Evolutionary conservation across 305 asterid genomes (phyloP).

Genomic region (Vinca major): DNA sequence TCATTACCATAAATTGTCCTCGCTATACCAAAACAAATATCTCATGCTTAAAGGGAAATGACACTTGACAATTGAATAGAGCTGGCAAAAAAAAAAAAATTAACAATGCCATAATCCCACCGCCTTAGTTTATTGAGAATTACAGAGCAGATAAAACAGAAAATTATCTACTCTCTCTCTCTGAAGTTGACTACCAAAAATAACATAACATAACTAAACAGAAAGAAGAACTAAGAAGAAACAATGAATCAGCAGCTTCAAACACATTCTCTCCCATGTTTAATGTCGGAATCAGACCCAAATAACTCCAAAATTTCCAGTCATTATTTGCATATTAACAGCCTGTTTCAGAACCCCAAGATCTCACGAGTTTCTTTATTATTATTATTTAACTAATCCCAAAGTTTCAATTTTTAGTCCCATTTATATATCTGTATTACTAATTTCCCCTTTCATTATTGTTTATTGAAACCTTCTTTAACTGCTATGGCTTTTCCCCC

Average conservation of each 20-base stretch:
- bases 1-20: too few species aligned
- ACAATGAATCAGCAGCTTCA: conserved; percentile 19
- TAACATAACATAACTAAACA: conserved; percentile 9
- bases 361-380: conserved; percentile 47
- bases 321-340: conserved; percentile 34
- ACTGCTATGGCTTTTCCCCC: conserved; percentile 14
- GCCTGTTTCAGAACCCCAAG: conserved; percentile 63
- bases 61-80: neutral
- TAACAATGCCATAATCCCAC: neutral
- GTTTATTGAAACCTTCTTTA: conserved; percentile 9
- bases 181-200: conserved; percentile 21
- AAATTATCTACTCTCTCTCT: conserved; percentile 8
- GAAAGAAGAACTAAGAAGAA: conserved; percentile 12
- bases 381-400: conserved; percentile 24
- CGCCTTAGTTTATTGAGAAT: conserved; percentile 5
- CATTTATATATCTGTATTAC: conserved; percentile 19
- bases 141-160: neutral
- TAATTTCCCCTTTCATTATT: conserved; percentile 19
- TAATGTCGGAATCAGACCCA: conserved; percentile 38
- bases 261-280: conserved; percentile 66
- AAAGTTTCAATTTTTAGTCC: conserved; percentile 2
- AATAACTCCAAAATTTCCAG: conserved; percentile 36
- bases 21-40: too few species aligned
- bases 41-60: too few species aligned
- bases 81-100: conserved; percentile 1